phyloP scores from a whole-genome alignment of 1,284 basidiomycete genomes.

The Meripilus lineatus region DNA sequence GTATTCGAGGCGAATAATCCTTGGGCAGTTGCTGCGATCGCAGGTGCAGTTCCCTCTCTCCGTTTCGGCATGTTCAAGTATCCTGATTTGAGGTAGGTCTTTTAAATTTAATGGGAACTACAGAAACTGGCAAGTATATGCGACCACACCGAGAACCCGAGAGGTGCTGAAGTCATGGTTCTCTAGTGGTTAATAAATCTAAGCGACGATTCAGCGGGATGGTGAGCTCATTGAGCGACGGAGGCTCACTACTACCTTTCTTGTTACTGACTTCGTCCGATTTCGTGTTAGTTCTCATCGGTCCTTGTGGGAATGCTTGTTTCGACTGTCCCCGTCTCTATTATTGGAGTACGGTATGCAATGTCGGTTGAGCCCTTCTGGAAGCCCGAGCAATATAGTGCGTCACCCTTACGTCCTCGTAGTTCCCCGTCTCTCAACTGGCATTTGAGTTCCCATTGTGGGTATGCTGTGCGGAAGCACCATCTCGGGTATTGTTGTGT shows the following conservation, averaged over 20 bases:
- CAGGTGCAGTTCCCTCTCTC: constrained; percentile 40
- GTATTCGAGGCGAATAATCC: constrained; percentile 74
- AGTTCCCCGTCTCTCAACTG: constrained; percentile 20
- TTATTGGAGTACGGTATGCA: constrained; percentile 72
- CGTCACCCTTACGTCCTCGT: constrained; percentile 17
- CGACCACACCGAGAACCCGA: no score
- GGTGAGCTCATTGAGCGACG: no score
- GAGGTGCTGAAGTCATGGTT: no score
- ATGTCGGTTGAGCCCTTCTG: constrained; percentile 78
- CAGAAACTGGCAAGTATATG: constrained; percentile 52
- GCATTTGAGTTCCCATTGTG: constrained; percentile 64
- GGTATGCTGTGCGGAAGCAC: constrained; percentile 87
- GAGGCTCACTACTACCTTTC: not conserved
- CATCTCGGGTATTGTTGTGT: constrained; percentile 70
- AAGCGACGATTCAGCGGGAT: constrained; percentile 71
- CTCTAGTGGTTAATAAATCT: constrained; percentile 65
- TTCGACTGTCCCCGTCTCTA: constrained; percentile 77
- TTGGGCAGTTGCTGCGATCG: constrained; percentile 71
- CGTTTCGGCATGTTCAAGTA: not conserved
- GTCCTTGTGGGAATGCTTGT: constrained; percentile 66
- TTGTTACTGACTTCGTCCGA: constrained; percentile 6
- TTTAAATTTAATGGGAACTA: constrained; percentile 69
- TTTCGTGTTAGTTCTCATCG: constrained; percentile 53
- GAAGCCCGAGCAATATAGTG: constrained; percentile 78
- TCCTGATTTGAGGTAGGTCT: constrained; percentile 37